Conservation (phyloP, 345 rosid genomes). For the Lepidium africanum region DNA sequence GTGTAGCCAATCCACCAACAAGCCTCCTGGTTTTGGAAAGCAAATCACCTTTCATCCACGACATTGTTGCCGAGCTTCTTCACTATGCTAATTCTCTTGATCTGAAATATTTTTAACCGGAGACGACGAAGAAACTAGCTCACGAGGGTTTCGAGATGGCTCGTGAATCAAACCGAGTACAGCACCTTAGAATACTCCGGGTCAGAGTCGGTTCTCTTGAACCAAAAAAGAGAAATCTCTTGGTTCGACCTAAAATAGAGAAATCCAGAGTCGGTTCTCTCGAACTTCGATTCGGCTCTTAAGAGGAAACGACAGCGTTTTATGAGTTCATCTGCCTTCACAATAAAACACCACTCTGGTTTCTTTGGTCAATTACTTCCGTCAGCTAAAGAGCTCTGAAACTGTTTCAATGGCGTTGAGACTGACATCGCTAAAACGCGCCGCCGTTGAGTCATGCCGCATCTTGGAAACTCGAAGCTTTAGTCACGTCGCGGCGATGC, state of each 20-base stretch:
- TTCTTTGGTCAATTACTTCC: neutral
- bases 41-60: constrained; percentile 83
- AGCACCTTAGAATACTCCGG: neutral
- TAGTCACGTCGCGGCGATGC: constrained; percentile 35
- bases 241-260: too few relatives aligned
- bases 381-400: neutral
- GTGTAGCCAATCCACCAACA: constrained; percentile 72
- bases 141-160: constrained; percentile 16
- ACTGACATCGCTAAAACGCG: constrained; percentile 37
- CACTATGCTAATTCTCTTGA: neutral
- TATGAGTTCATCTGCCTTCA: neutral
- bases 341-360: neutral
- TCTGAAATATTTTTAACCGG: neutral
- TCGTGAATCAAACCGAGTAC: neutral
- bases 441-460: constrained; percentile 17
- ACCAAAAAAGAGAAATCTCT: neutral
- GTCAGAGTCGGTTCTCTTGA: neutral
- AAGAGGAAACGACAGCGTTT: neutral
- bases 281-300: neutral
- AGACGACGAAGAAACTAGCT: neutral
- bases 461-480: constrained; percentile 29
- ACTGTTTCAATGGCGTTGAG: constrained; percentile 48
- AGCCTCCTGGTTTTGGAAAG: constrained; percentile 68
- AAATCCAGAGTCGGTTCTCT: neutral
- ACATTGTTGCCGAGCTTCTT: constrained; percentile 37